phyloP scores from a whole-genome alignment of 495 filamentous ascomycete genomes.

The Haplographium delicatum region DNA sequence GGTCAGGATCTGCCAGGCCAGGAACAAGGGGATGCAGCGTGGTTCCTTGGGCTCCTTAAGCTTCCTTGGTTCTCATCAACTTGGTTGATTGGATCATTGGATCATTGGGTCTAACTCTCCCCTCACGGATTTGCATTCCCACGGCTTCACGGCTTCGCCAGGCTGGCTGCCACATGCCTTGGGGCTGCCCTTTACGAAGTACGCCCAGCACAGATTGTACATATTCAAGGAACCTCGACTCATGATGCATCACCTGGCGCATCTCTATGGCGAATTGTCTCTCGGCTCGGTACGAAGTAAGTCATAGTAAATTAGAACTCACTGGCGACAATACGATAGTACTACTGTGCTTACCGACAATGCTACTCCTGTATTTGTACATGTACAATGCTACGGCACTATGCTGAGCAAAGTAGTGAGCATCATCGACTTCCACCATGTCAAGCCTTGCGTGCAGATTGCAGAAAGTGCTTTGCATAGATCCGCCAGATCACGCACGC shows the following conservation, averaged over 20 bases:
- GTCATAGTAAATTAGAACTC: background rate
- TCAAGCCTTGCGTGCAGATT: too few species aligned
- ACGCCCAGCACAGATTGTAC: background rate
- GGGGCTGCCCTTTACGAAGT: background rate
- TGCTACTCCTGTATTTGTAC: background rate
- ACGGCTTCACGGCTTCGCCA: background rate
- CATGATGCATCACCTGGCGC: background rate
- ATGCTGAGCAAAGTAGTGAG: background rate
- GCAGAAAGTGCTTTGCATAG: too few species aligned
- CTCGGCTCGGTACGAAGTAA: background rate
- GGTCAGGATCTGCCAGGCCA: constrained; percentile 1
- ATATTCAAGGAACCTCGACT: background rate
- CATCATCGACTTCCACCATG: too few species aligned
- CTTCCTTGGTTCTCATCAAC: background rate
- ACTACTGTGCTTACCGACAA: background rate
- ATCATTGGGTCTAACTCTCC: background rate
- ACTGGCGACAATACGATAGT: background rate
- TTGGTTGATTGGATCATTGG: background rate
- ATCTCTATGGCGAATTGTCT: background rate
- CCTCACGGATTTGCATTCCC: background rate
- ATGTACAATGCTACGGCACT: too few species aligned
- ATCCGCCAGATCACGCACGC: constrained; percentile 4
- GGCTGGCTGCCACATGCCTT: background rate
- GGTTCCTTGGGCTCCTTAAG: background rate
- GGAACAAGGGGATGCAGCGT: constrained; percentile 5